Conservation (phyloP, 1,139 yeast genomes). For the Pichia sp. region DNA sequence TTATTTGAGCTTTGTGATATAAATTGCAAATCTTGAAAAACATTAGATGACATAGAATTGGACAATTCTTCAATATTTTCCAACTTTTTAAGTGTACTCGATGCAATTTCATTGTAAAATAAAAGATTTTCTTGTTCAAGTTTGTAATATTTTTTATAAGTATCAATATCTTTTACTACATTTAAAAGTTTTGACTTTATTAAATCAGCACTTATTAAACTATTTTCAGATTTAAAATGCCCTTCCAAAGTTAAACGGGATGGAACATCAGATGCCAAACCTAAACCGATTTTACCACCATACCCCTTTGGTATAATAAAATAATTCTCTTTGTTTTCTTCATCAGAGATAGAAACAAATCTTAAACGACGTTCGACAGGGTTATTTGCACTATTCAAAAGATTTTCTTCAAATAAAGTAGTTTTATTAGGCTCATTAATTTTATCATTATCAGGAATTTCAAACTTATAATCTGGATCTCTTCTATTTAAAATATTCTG, state of each 20-base stretch:
- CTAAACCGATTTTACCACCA: conserved; percentile 1
- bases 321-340: not conserved
- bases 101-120: not conserved
- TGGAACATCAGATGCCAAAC: not conserved
- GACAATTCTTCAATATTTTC: not conserved
- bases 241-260: conserved; percentile 1
- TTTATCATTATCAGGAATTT: not conserved
- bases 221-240: conserved; percentile 2
- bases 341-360: not conserved
- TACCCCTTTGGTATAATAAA: conserved; percentile 8
- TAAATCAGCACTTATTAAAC: not conserved
- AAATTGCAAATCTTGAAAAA: not conserved
- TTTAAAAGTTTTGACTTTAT: not conserved
- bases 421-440: not conserved
- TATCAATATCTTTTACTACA: conserved; percentile 1
- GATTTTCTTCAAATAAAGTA: conserved; percentile 19
- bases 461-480: conserved; percentile 6
- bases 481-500: conserved; percentile 30
- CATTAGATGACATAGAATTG: not conserved
- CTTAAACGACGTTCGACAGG: conserved; percentile 6
- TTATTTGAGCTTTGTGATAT: not conserved
- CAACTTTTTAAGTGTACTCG: not conserved
- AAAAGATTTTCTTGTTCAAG: not conserved
- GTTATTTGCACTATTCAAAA: conserved; percentile 7
- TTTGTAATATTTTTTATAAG: not conserved